Conservation (phyloP, 78 protist genomes). For the Dictyostelium firmibasis region DNA sequence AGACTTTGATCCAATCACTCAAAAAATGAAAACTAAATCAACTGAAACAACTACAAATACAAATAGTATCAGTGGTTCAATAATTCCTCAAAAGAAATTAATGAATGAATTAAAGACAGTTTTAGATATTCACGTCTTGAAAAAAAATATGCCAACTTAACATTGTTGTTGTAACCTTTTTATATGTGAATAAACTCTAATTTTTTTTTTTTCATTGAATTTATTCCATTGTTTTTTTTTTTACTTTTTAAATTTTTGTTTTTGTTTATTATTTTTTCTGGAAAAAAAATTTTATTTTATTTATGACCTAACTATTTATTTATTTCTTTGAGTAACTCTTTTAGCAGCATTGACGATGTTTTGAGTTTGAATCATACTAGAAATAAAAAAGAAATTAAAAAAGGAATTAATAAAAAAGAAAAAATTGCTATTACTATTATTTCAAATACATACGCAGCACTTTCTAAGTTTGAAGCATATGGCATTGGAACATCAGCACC, state of each 20-base stretch:
- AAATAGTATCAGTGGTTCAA: not conserved
- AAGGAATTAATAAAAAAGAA: not conserved
- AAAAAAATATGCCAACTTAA: slow-evolving; percentile 1
- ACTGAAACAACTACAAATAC: not conserved
- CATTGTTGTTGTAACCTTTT: too few relatives aligned
- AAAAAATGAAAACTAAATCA: not conserved
- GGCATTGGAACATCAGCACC: slow-evolving; percentile 98
- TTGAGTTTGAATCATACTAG: slow-evolving; percentile 75
- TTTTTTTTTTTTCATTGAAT: not conserved
- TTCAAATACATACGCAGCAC: slow-evolving; percentile 15
- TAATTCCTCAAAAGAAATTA: slow-evolving; percentile 33
- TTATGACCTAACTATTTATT: not conserved
- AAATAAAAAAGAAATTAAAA: not conserved
- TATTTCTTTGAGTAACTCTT: slow-evolving; percentile 40
- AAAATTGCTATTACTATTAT: too few relatives aligned
- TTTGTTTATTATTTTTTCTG: not conserved
- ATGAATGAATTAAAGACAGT: slow-evolving; percentile 41
- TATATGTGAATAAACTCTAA: too few relatives aligned
- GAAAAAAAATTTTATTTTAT: not conserved
- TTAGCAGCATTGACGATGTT: slow-evolving; percentile 76
- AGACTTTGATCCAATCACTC: not conserved
- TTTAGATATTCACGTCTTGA: not conserved
- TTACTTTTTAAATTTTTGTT: not conserved
- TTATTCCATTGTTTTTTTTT: too few relatives aligned
- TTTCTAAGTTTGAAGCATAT: slow-evolving; percentile 92